Evolutionary conservation across 2,329 filamentous ascomycete species (phyloP).

Genomic region (Endocalyx cinctus): DNA sequence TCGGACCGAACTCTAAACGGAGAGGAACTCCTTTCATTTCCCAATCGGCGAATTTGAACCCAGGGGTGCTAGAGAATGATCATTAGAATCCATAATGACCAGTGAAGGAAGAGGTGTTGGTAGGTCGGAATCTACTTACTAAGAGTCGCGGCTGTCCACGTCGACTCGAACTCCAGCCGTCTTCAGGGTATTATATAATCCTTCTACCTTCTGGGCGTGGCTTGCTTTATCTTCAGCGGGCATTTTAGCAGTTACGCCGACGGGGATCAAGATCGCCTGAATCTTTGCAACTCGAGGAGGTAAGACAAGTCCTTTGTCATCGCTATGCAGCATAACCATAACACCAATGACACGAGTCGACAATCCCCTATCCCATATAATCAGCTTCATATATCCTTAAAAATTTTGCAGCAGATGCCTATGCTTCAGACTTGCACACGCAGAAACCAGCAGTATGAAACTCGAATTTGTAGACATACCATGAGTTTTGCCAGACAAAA

Average conservation of each 20-base stretch:
- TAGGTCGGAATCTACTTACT: constrained; percentile 35
- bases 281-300: constrained; percentile 84
- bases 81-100: constrained; percentile 6
- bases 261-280: constrained; percentile 84
- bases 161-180: constrained; percentile 73
- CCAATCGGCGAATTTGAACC: constrained; percentile 99
- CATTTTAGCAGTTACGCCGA: constrained; percentile 87
- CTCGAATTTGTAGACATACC: constrained; percentile 29
- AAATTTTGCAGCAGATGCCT: too few species aligned
- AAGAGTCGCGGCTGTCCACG: constrained; percentile 80
- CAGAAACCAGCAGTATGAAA: not conserved
- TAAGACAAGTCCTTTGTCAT: constrained; percentile 91
- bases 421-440: not conserved
- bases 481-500: constrained; percentile 97
- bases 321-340: constrained; percentile 97
- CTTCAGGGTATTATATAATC: constrained; percentile 64
- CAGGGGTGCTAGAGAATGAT: constrained; percentile 60
- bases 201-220: constrained; percentile 71
- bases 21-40: constrained; percentile 94
- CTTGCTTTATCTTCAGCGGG: constrained; percentile 72
- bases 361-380: constrained; percentile 56
- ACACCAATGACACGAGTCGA: constrained; percentile 96
- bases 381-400: too few species aligned
- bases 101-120: not conserved
- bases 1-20: constrained; percentile 91